Conservation (phyloP, 164 flowering plant genomes). For the Cinnamomum micranthum region DNA sequence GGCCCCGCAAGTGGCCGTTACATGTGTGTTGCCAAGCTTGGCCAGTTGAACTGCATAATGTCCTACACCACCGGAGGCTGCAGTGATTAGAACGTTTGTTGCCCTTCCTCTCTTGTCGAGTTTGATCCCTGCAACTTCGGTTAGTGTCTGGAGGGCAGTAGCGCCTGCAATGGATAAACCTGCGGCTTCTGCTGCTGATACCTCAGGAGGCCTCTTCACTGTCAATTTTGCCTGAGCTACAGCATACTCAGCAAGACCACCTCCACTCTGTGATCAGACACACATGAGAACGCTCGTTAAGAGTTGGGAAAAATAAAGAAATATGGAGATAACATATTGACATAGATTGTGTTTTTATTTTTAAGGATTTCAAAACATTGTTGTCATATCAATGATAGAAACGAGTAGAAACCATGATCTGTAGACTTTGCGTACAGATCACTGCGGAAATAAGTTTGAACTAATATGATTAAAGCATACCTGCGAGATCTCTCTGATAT, state of each 20-base stretch:
- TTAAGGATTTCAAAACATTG: no score
- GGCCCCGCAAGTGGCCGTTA: slow-evolving; percentile 49
- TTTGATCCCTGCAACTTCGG: slow-evolving; percentile 25
- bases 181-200: slow-evolving; percentile 33
- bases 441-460: no score
- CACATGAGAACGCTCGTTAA: background rate
- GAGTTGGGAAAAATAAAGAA: background rate
- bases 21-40: slow-evolving; percentile 34
- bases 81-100: slow-evolving; percentile 33
- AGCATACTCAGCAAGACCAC: slow-evolving; percentile 39
- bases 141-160: slow-evolving; percentile 35
- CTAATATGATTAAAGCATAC: no score
- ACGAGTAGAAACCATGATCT: no score
- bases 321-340: no score
- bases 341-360: no score
- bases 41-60: slow-evolving; percentile 44
- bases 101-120: slow-evolving; percentile 23
- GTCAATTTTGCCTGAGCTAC: slow-evolving; percentile 25
- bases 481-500: no score
- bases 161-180: slow-evolving; percentile 34
- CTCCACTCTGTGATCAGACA: slow-evolving; percentile 29
- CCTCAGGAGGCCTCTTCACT: slow-evolving; percentile 33
- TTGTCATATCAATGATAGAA: no score
- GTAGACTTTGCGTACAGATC: no score
- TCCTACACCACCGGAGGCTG: slow-evolving; percentile 47